Evolutionary conservation across 768 basidiomycete genomes (phyloP).

Genomic region (Leccinum longicurvipes): DNA sequence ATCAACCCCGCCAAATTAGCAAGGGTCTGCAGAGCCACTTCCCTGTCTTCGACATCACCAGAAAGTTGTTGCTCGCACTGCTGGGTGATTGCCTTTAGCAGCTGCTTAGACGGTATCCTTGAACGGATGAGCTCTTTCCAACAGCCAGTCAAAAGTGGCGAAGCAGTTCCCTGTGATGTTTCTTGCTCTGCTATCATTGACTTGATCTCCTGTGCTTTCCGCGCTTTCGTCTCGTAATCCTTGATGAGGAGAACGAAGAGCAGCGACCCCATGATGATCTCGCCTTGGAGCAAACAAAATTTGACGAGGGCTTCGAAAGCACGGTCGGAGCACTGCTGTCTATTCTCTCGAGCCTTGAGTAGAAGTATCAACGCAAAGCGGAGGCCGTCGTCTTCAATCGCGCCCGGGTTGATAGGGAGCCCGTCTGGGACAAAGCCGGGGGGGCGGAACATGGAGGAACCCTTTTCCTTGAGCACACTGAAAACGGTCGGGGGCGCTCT

Average conservation of each 20-base stretch:
- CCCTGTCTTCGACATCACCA: conserved; percentile 24
- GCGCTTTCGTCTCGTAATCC: conserved; percentile 51
- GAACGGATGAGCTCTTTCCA: conserved; percentile 18
- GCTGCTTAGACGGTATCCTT: conserved; percentile 26
- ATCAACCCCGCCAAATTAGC: conserved; percentile 54
- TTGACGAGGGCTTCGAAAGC: conserved; percentile 62
- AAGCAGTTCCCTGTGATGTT: conserved; percentile 2
- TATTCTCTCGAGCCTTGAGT: conserved; percentile 47
- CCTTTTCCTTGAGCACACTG: conserved; percentile 17
- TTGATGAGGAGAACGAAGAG: conserved; percentile 64
- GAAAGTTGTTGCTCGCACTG: conserved; percentile 31
- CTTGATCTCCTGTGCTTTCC: conserved; percentile 26
- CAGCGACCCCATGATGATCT: conserved; percentile 72
- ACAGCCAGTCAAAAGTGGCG: conserved; percentile 14
- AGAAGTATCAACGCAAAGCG: conserved; percentile 55
- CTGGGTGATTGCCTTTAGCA: conserved; percentile 33
- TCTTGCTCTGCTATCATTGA: conserved; percentile 20
- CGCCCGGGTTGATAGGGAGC: conserved; percentile 32
- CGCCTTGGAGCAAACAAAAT: conserved; percentile 71
- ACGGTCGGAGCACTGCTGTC: conserved; percentile 52
- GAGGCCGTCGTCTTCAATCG: conserved; percentile 39
- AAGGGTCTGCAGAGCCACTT: conserved; percentile 54
- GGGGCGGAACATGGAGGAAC: conserved; percentile 15
- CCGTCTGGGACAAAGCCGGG: conserved; percentile 13
- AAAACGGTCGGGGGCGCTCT: conserved; percentile 24